Evolutionary conservation across 202 grass and related monocot species (phyloP).

Genomic region (Dendrocalamus latiflorus): DNA sequence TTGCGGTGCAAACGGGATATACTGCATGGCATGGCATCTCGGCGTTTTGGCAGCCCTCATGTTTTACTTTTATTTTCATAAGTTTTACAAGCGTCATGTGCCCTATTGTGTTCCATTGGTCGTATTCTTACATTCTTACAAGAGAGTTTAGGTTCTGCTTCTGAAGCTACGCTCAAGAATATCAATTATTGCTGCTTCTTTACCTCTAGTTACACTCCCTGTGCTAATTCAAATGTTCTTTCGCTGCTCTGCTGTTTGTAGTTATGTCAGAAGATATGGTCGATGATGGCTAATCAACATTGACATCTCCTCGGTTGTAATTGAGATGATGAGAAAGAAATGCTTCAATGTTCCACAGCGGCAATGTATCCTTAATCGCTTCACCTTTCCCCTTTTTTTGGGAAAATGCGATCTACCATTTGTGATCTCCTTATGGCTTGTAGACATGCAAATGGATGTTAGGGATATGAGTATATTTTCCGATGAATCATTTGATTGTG

Average conservation of each 20-base stretch:
- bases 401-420: neutral
- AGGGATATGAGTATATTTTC: slow-evolving; percentile 81
- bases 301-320: slow-evolving; percentile 81
- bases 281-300: slow-evolving; percentile 89
- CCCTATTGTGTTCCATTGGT: neutral
- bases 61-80: neutral
- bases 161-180: neutral
- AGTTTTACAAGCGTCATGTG: neutral
- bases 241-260: neutral
- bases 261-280: slow-evolving; percentile 98
- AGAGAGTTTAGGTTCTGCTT: neutral
- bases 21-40: neutral
- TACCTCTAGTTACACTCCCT: neutral
- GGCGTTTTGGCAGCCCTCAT: neutral
- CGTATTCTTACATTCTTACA: neutral
- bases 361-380: slow-evolving; percentile 64
- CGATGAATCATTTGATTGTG: slow-evolving; percentile 92
- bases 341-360: slow-evolving; percentile 60
- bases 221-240: slow-evolving; percentile 7
- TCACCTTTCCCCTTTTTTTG: neutral
- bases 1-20: neutral
- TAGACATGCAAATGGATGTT: slow-evolving; percentile 97
- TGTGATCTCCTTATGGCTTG: slow-evolving; percentile 56
- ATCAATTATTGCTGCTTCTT: neutral
- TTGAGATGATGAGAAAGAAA: slow-evolving; percentile 93